Evolutionary conservation across 306 rosid species (phyloP), one percentile per base, ranked within the genome.

Genomic region (Coriaria nepalensis): DNA sequence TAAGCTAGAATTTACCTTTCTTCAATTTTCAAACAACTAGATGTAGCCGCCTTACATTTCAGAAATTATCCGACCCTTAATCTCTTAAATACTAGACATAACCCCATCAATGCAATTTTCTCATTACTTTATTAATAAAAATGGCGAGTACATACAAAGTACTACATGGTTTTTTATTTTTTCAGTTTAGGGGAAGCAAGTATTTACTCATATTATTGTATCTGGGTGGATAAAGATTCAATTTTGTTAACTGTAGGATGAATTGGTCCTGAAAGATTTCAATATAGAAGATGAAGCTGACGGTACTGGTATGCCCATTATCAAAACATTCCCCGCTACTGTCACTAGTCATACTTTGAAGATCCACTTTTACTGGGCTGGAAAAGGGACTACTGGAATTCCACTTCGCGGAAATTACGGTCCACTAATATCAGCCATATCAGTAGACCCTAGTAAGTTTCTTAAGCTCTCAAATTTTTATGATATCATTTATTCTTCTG

Each of bases 351-450:
- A 70, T 61, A 76, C 97, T 12, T 61, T 88, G 54, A 88, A 79
- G 72, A 88, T 88, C 60, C 95, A 70, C 53, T 77, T 88, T 47
- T 81, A 84, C 45, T 88, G 94, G 83, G 86, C 93, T 57, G 97
- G 97, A 64, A 84, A 79, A 73, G 97, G 97, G 66, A 84, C 97
- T 36, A 88, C 95, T n/a, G 97, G 97, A 69, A 88, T 88, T 61
- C 97, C 97, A 10, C 52, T 61, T 15, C 73, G 97, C 77, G 95
- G 97, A 54, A 73, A 53, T 67, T 88, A 88, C 55, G 97, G 97
- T 52, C 97, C 97, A 66, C 71, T 84, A 33, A 50, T 88, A 62
- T 81, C 95, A 39, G 97, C 95, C 56, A 88, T 88, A 45, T 81
- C 95, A 37, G 84, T 84, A 42, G 72, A 78, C 63, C 84, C 95